Base-by-base conservation (phyloP, 768 basidiomycete genomes). In the Podaxis mareebaensis region DNA sequence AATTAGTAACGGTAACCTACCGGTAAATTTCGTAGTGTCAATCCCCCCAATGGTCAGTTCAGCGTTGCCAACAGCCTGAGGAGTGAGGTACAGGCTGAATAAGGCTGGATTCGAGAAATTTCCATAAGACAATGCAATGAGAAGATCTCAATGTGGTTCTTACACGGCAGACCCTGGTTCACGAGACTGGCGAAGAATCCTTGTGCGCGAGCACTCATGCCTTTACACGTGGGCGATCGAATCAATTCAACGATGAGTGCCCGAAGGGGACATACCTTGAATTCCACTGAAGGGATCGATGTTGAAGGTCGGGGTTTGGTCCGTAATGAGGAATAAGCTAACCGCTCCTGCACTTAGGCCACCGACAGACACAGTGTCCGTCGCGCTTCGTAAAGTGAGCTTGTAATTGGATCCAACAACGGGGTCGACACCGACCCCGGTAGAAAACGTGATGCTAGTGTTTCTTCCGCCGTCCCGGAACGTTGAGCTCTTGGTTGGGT, bases 271-370 rank as follows among this genome's bases (percentile, higher is more conserved):
- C 73, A 52, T 57, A 80, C 81, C 84, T 71, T 82, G 81, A 58
- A 85, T 85, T 3, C 83, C 84, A 64, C 80, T 81, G 78, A 83
- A 85, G 6, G 83, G 84, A 71, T 86, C 81, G 17, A 82, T 78
- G 54, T 77, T 72, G 71, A 86, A 86, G 36, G 77, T 75, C 1
- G 78, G 72, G 0, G 85, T 86, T 71, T 86, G 83, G 64, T 81
- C 71, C 5, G 82, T 82, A 71, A 85, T 84, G 30, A 83, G 77
- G 70, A 81, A 83, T 17, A 86, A 72, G 46, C 68, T 73, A 49
- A 80, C 75, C 44, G 70, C 68, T 4, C 72, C 67, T 4, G 77
- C 78, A 6, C 69, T 69, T 17, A 84, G 72, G 10, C 79, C 79
- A 4, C 81, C 84, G 46, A 86, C 76, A 13, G 78, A 70, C 6